phyloP scores from a whole-genome alignment of 176 grass and related monocot genomes.

The sorghum (Sorghum bicolor) region DNA sequence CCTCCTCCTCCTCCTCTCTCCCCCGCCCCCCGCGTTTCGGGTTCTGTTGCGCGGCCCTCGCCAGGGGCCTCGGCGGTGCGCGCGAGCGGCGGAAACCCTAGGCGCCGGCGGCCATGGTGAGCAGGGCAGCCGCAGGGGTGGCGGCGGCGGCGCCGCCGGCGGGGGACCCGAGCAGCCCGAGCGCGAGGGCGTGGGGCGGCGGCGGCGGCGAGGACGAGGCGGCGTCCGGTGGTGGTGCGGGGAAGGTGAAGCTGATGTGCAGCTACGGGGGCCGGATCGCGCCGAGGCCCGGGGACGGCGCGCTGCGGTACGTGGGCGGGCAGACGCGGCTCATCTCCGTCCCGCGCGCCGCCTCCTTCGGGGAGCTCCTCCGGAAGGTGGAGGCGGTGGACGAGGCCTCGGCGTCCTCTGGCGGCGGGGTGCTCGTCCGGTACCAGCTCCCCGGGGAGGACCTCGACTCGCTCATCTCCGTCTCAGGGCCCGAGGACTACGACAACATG shows the following conservation, averaged over 20 bases:
- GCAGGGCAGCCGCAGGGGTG: neutral
- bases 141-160: neutral
- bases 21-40: neutral
- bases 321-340: constrained; percentile 75
- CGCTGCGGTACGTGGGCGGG: constrained; percentile 77
- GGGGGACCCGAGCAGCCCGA: constrained; percentile 40
- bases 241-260: constrained; percentile 83
- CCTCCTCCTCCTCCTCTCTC: neutral
- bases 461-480: constrained; percentile 63
- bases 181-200: constrained; percentile 16
- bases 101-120: neutral
- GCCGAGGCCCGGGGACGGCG: constrained; percentile 50
- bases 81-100: neutral
- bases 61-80: neutral
- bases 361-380: constrained; percentile 60
- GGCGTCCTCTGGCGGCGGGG: neutral
- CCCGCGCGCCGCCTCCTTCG: constrained; percentile 48
- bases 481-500: constrained; percentile 88
- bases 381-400: constrained; percentile 36
- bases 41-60: neutral
- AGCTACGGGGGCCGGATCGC: constrained; percentile 79
- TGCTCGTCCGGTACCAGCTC: constrained; percentile 75
- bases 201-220: constrained; percentile 12
- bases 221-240: neutral
- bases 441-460: constrained; percentile 89